Percentiles rank a stretch among this genome's conserved stretches.
Evolutionary conservation across 805 yeast species (phyloP).

Genomic region (Suhomyces faveliae): DNA sequence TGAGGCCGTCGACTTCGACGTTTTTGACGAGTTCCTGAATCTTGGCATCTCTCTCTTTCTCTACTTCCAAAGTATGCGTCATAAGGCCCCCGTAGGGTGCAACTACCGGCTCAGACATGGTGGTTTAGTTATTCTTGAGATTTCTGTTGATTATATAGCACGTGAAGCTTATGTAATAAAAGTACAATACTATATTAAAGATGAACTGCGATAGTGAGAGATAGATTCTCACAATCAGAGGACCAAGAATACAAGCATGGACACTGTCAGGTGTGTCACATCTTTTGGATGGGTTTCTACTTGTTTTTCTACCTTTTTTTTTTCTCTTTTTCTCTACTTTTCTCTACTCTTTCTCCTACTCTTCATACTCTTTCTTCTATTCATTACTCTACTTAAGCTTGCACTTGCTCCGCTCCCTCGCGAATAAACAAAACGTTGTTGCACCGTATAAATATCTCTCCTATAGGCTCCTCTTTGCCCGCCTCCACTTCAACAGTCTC

Average conservation of each 20-base stretch:
- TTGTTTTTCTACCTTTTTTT: no score
- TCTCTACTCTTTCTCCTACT: background rate
- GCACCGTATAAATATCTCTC: conserved; percentile 29
- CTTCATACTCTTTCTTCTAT: background rate
- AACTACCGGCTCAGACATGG: conserved; percentile 11
- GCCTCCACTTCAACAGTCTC: conserved; percentile 48
- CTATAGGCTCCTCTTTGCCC: conserved; percentile 24
- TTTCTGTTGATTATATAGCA: background rate
- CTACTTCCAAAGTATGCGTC: conserved; percentile 40
- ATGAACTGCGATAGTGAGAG: no score
- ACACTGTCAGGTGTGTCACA: no score
- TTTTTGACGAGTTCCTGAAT: conserved; percentile 34
- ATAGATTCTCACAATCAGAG: no score
- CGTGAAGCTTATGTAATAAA: background rate
- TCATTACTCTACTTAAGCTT: background rate
- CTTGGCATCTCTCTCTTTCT: conserved; percentile 29
- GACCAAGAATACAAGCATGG: no score
- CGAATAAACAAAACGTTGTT: conserved; percentile 28
- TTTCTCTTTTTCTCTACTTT: background rate
- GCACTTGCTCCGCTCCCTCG: no score
- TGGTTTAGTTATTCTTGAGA: conserved; percentile 2
- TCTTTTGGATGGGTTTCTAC: no score
- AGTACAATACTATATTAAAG: no score
- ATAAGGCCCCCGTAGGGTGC: conserved; percentile 41
- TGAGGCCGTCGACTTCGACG: conserved; percentile 29